Conservation (phyloP, 2,329 filamentous ascomycete species). For the Dactylonectria macrodidyma region DNA sequence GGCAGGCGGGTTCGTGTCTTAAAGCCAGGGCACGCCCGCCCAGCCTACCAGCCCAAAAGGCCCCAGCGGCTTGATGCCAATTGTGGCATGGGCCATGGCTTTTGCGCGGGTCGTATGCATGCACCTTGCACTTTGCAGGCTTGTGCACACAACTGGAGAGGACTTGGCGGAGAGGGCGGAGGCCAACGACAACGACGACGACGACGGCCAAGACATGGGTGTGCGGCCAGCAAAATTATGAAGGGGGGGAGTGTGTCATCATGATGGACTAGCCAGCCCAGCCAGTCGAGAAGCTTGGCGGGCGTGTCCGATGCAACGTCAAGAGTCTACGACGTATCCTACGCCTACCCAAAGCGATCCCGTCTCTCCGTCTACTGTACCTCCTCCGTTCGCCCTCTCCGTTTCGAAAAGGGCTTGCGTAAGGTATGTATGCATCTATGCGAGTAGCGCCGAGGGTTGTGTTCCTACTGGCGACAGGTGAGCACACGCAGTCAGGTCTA, state of each 20-base stretch:
- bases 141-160: not conserved
- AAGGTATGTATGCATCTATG: conserved; percentile 25
- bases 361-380: conserved; percentile 30
- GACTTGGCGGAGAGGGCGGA: conserved; percentile 33
- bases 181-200: conserved; percentile 7
- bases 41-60: conserved; percentile 19
- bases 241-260: not conserved
- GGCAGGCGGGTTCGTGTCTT: conserved; percentile 25
- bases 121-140: no score
- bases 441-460: not conserved
- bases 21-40: conserved; percentile 19
- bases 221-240: not conserved
- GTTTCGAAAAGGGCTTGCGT: conserved; percentile 20
- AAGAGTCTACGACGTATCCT: conserved; percentile 22
- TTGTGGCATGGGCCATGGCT: conserved; percentile 19
- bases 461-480: no score
- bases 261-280: not conserved
- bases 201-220: not conserved
- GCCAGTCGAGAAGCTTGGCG: not conserved
- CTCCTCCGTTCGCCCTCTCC: conserved; percentile 35
- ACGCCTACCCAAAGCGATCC: conserved; percentile 36
- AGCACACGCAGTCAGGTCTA: no score
- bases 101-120: conserved; percentile 27
- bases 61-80: conserved; percentile 15
- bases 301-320: conserved; percentile 41